Conservation (phyloP, 768 basidiomycete species). For the Plicaturopsis crispa region DNA sequence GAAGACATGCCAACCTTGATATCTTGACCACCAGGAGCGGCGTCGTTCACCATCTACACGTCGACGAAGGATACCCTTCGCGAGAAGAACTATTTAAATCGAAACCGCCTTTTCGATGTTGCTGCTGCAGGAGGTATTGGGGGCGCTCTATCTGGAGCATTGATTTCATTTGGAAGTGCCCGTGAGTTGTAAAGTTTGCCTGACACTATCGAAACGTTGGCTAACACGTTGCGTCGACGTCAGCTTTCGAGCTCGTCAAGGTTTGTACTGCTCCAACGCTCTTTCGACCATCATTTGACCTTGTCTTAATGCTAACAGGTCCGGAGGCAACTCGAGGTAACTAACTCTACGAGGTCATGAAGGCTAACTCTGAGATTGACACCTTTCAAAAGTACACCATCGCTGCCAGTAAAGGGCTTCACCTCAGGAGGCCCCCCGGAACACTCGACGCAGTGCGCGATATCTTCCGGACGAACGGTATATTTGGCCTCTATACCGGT, state of each 20-base stretch:
- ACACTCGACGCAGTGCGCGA: slow-evolving; percentile 75
- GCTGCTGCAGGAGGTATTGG: slow-evolving; percentile 74
- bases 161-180: slow-evolving; percentile 85
- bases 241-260: slow-evolving; percentile 94
- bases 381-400: slow-evolving; percentile 93
- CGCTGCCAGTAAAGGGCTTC: slow-evolving; percentile 68
- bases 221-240: no score
- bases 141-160: slow-evolving; percentile 81
- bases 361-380: no score
- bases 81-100: slow-evolving; percentile 48
- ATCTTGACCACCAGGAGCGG: slow-evolving; percentile 81
- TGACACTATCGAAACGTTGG: background rate
- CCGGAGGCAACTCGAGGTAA: slow-evolving; percentile 83
- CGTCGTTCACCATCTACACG: slow-evolving; percentile 88
- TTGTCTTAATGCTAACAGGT: slow-evolving; percentile 39
- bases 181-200: slow-evolving; percentile 46
- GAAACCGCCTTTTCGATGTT: slow-evolving; percentile 57
- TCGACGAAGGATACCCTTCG: slow-evolving; percentile 71
- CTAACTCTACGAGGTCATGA: no score
- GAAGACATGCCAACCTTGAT: no score
- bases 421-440: slow-evolving; percentile 68
- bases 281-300: background rate
- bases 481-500: slow-evolving; percentile 71
- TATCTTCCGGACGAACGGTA: slow-evolving; percentile 58
- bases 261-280: slow-evolving; percentile 28